Evolutionary conservation across 768 basidiomycete genomes (phyloP), one percentile per base, ranked within the genome.

Genomic region (Mycena venus): DNA sequence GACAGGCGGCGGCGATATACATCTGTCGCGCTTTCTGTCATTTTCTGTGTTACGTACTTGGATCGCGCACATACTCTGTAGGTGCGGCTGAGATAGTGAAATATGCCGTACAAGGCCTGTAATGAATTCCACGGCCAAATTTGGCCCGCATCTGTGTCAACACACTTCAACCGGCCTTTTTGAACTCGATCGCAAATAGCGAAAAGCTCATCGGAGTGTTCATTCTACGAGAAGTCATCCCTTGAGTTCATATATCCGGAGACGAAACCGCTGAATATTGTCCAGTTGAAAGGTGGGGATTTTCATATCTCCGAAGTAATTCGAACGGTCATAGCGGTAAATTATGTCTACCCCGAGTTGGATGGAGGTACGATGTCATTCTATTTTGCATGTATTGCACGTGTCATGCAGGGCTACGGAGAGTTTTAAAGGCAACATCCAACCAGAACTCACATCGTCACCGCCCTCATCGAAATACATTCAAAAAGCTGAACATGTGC

Each of bases 351-450:
- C 59, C 58, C 58, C 23, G 23, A 60, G 23, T 60, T 10, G 36
- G 40, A 60, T 60, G 59, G 36, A 60, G 59, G 36, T 60, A 40
- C 59, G 36, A 12, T n/a, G 59, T n/a, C n/a, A n/a, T n/a, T n/a
- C n/a, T n/a, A n/a, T n/a, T n/a, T n/a, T n/a, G n/a, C n/a, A n/a
- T n/a, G n/a, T n/a, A n/a, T n/a, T n/a, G 59, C 59, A 60, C 23
- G 59, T 60, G 59, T 14, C 36, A n/a, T n/a, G n/a, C 59, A 60
- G 38, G 59, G 36, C 59, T 60, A 29, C 44, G 31, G 44, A 63
- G 49, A 9, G 44, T n/a, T 63, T 47, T 63, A 63, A 63, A 63
- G 21, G 62, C 44, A 49, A 19, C 62, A 63, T 63, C 27, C 61
- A 23, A 60, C 62, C 44, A 32, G 31, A 63, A 63, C 62, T 49